Conservation (phyloP, 257 asterid genomes). For the Henckelia pumila region DNA sequence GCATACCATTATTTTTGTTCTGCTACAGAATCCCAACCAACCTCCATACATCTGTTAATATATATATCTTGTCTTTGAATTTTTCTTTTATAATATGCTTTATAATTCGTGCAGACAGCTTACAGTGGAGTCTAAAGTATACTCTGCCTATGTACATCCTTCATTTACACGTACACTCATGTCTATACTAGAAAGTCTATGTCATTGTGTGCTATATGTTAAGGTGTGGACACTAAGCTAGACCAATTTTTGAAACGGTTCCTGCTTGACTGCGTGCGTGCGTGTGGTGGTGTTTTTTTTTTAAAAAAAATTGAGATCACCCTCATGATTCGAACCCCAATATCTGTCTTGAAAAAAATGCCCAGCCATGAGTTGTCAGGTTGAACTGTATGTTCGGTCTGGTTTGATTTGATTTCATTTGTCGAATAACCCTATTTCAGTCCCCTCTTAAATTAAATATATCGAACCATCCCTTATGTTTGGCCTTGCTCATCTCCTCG, state of each 20-base stretch:
- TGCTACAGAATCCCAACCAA: conserved; percentile 20
- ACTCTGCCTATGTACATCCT: not conserved
- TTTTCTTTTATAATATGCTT: too few relatives aligned
- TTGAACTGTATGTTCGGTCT: not conserved
- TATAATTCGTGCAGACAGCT: too few relatives aligned
- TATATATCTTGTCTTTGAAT: not conserved
- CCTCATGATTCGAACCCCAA: not conserved
- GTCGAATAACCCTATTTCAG: not conserved
- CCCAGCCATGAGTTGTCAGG: not conserved
- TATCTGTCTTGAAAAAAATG: not conserved
- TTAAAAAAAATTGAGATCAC: not conserved
- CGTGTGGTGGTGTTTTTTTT: too few relatives aligned
- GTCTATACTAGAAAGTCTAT: not conserved
- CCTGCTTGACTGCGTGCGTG: not conserved
- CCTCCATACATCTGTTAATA: conserved; percentile 14
- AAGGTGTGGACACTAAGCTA: too few relatives aligned
- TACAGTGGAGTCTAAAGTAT: too few relatives aligned
- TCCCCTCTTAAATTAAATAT: too few relatives aligned
- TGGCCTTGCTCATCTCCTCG: not conserved
- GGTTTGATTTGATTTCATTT: not conserved
- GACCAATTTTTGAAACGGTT: not conserved
- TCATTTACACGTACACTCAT: not conserved
- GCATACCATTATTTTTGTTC: conserved; percentile 2
- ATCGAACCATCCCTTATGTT: not conserved
- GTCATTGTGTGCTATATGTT: not conserved